These are phyloP conservation scores for Cryptococcus sp. DNA, from an alignment of 1,284 basidiomycete genomes.

Conservation along the genomic window DNA sequence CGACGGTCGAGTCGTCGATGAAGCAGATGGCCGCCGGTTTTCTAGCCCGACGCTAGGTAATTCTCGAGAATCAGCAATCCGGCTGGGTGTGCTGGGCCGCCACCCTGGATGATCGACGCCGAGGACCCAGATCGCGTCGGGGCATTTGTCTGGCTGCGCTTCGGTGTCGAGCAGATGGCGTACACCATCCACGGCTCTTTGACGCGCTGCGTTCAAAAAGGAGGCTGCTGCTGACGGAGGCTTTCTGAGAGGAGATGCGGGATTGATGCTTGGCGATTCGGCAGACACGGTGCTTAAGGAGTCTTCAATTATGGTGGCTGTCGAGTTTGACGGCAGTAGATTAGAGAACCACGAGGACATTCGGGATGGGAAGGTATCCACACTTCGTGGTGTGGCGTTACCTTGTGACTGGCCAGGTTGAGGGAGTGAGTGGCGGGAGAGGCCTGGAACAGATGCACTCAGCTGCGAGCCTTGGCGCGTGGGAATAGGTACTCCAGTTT, in stretches of 20 bases:
- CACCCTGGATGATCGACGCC: slow-evolving; percentile 69
- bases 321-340: slow-evolving; percentile 38
- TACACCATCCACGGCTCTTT: slow-evolving; percentile 57
- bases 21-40: slow-evolving; percentile 53
- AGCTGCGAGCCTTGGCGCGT: slow-evolving; percentile 31
- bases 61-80: slow-evolving; percentile 5
- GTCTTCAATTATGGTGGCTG: slow-evolving; percentile 16
- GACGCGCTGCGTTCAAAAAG: slow-evolving; percentile 49
- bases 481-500: slow-evolving; percentile 30
- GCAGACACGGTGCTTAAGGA: slow-evolving; percentile 7
- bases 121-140: slow-evolving; percentile 79
- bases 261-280: slow-evolving; percentile 9
- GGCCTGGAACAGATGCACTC: slow-evolving; percentile 36
- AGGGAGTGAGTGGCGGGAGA: slow-evolving; percentile 35
- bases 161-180: slow-evolving; percentile 82
- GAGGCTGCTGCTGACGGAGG: slow-evolving; percentile 40
- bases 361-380: slow-evolving; percentile 31
- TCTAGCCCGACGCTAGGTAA: slow-evolving; percentile 16
- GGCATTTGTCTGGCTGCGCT: slow-evolving; percentile 70
- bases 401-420: slow-evolving; percentile 20
- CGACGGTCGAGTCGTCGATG: slow-evolving; percentile 58
- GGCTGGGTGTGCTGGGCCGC: slow-evolving; percentile 46
- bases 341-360: slow-evolving; percentile 51
- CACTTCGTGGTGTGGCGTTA: slow-evolving; percentile 13
- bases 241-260: slow-evolving; percentile 43